These are phyloP conservation scores for Caloboletus firmus DNA, from an alignment of 1,284 basidiomycete genomes.

Conservation along the genomic window DNA sequence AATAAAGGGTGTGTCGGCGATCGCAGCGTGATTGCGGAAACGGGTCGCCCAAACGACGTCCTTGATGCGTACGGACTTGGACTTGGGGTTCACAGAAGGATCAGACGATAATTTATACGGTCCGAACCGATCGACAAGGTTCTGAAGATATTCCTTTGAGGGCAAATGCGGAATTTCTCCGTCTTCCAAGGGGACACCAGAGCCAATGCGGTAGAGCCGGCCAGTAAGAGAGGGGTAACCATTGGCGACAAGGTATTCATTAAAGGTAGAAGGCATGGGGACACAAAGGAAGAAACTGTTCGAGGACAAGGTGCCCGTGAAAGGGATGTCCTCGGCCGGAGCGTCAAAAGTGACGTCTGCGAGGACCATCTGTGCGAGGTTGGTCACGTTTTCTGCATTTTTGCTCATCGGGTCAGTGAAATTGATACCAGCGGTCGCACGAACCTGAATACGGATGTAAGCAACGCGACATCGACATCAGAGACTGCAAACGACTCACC, in stretches of 20 bases:
- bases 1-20: constrained; percentile 37
- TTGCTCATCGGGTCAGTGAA: constrained; percentile 17
- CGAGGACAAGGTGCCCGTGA: constrained; percentile 11
- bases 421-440: constrained; percentile 21
- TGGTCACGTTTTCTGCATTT: constrained; percentile 1
- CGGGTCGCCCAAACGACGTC: constrained; percentile 40
- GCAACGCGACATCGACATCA: neutral
- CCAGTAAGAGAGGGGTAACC: constrained; percentile 8
- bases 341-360: constrained; percentile 24
- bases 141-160: constrained; percentile 39
- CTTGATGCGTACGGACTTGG: constrained; percentile 26
- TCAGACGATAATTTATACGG: constrained; percentile 27
- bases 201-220: constrained; percentile 37
- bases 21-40: constrained; percentile 40
- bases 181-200: constrained; percentile 33
- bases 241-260: constrained; percentile 18
- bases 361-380: constrained; percentile 22
- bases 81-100: constrained; percentile 23
- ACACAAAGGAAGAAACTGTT: constrained; percentile 34
- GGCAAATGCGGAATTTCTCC: constrained; percentile 36
- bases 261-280: constrained; percentile 31
- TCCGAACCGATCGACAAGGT: constrained; percentile 39
- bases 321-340: neutral
- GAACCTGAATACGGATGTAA: constrained; percentile 10
- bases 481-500: constrained; percentile 35